Conservation (phyloP, 306 rosid genomes). For the Dicorynia guianensis region DNA sequence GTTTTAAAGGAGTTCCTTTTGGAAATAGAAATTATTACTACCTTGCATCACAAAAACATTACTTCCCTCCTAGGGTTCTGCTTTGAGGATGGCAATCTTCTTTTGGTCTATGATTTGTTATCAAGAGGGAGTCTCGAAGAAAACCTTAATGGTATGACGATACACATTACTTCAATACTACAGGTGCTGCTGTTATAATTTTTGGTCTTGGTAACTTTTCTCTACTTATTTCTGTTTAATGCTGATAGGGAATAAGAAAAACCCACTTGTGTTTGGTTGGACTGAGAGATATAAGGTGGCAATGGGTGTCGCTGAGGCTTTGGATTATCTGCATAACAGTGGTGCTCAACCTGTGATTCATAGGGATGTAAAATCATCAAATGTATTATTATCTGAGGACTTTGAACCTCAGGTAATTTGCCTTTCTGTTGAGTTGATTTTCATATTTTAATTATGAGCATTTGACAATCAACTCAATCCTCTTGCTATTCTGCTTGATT, state of each 20-base stretch:
- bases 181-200: background rate
- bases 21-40: constrained; percentile 89
- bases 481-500: constrained; percentile 33
- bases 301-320: constrained; percentile 88
- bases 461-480: constrained; percentile 22
- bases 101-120: constrained; percentile 89
- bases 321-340: constrained; percentile 77
- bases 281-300: constrained; percentile 90
- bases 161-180: background rate
- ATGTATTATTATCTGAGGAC: constrained; percentile 81
- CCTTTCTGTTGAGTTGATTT: constrained; percentile 13
- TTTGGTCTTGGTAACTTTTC: constrained; percentile 3
- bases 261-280: constrained; percentile 77
- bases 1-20: constrained; percentile 75
- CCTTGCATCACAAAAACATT: constrained; percentile 83
- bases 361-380: constrained; percentile 91
- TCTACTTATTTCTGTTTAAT: constrained; percentile 36
- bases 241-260: constrained; percentile 68
- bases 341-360: constrained; percentile 78
- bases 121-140: constrained; percentile 98
- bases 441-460: background rate
- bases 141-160: constrained; percentile 77
- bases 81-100: constrained; percentile 81
- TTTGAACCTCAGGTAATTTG: constrained; percentile 87
- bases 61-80: constrained; percentile 92